Evolutionary conservation across 805 yeast species (phyloP).

Genomic region (Ogataea paradorogensis): DNA sequence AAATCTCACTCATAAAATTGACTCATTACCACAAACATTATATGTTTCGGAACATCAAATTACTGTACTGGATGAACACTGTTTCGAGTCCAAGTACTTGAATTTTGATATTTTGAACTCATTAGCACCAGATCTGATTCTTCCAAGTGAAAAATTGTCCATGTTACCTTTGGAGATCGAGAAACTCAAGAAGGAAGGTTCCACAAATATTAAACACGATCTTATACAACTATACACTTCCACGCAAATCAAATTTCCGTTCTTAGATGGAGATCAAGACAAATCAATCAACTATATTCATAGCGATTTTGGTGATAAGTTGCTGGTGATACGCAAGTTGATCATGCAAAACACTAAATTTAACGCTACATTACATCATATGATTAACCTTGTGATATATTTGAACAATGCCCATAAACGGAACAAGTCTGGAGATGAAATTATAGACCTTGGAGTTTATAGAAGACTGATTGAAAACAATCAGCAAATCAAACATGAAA

Average conservation of each 20-base stretch:
- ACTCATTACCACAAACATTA: neutral
- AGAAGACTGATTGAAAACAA: slow-evolving; percentile 3
- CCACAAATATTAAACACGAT: neutral
- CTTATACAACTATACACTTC: slow-evolving; percentile 1
- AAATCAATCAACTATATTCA: slow-evolving; percentile 14
- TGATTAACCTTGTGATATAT: slow-evolving; percentile 11
- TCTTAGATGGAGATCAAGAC: slow-evolving; percentile 12
- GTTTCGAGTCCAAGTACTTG: slow-evolving; percentile 6
- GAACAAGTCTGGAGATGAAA: neutral
- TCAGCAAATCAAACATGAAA: neutral
- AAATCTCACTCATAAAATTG: neutral
- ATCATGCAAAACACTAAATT: slow-evolving; percentile 5
- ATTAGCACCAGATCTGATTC: slow-evolving; percentile 12
- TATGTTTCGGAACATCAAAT: slow-evolving; percentile 14
- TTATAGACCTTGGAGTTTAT: slow-evolving; percentile 5
- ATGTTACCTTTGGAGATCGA: slow-evolving; percentile 2
- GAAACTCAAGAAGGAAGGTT: neutral
- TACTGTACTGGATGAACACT: slow-evolving; percentile 8
- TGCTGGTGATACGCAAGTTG: slow-evolving; percentile 11
- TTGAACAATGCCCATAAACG: slow-evolving; percentile 8
- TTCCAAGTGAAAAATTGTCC: slow-evolving; percentile 1
- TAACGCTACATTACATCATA: slow-evolving; percentile 6
- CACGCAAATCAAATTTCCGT: slow-evolving; percentile 14
- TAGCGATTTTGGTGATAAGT: slow-evolving; percentile 14
- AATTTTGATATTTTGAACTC: slow-evolving; percentile 2